Evolutionary conservation across 2,329 filamentous ascomycete species (phyloP), one percentile per base, ranked within the genome.

Genomic region (Nemania abortiva): DNA sequence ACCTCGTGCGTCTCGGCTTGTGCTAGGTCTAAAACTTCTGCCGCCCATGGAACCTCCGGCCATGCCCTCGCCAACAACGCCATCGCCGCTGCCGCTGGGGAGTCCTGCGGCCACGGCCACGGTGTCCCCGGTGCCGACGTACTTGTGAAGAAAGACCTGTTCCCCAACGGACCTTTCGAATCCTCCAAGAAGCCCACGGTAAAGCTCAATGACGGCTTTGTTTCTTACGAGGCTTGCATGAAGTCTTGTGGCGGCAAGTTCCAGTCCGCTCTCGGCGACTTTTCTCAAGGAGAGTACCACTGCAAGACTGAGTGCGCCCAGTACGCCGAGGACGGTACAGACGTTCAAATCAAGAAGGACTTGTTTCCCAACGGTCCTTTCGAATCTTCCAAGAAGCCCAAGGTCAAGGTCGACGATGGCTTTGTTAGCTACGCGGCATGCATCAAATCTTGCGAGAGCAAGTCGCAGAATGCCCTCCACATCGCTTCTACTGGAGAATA

Each of bases 221-320:
- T 37, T 3, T 61, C 63, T 13, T 72, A 39, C 50, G 62, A 72
- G 4, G 45, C 27, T 5, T 72, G 60, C 63, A 20, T 64, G 37
- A 2, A 24, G 39, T 47, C 68, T 11, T 73, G 71, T 55, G 42
- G 39, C 7, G 24, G 11, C 0, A 34, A 39, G 9, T 18, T 11
- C 11, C 66, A 71, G 50, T 2, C 7, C 2, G 56, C 60, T 1
- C 47, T 22, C 50, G 37, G 50, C 11, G n/a, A 50, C 6, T 42
- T 69, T 24, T 57, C 31, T 2, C 39, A 63, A n/a, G 60, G 69
- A 15, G n/a, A 56, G 7, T n/a, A 3, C 6, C 7, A 45, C 9
- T 34, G 31, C 31, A 27, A 52, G 20, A 24, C n/a, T 20, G 3
- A 52, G 20, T 52, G 49, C 49, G 20, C 49, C 2, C 6, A 27